Evolutionary conservation across 352 stramenopile species (phyloP).

Genomic region (Stephanocyclus meneghinianus): DNA sequence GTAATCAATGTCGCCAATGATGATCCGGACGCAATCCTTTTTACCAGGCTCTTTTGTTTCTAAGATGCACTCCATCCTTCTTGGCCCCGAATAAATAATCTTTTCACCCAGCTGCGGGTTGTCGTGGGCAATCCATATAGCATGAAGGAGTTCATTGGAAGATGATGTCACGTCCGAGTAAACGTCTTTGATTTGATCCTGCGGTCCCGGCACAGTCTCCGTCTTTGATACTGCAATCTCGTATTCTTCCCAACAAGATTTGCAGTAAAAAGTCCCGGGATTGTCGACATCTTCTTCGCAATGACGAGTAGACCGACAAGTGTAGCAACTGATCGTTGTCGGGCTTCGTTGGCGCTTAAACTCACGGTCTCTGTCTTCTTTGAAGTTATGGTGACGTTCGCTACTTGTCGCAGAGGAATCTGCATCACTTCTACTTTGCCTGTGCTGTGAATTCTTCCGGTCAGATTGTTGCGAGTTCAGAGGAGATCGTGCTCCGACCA

Average conservation of each 20-base stretch:
- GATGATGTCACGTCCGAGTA: slow-evolving; percentile 11
- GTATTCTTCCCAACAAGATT: slow-evolving; percentile 64
- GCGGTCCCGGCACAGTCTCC: slow-evolving; percentile 6
- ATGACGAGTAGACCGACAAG: slow-evolving; percentile 48
- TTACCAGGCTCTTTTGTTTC: slow-evolving; percentile 64
- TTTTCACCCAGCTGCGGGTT: slow-evolving; percentile 57
- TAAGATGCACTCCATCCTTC: slow-evolving; percentile 58
- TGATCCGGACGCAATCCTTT: slow-evolving; percentile 54
- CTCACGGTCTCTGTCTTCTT: not conserved
- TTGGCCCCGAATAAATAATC: slow-evolving; percentile 48
- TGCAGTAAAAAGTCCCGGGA: slow-evolving; percentile 61
- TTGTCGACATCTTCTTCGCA: slow-evolving; percentile 69
- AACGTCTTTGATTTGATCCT: not conserved
- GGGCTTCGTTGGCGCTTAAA: slow-evolving; percentile 3
- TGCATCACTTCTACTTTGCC: slow-evolving; percentile 12
- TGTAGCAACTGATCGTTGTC: slow-evolving; percentile 44
- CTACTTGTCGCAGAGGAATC: slow-evolving; percentile 1
- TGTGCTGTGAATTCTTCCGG: not conserved
- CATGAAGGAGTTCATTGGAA: slow-evolving; percentile 27
- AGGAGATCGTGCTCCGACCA: not conserved
- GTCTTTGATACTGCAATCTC: slow-evolving; percentile 20
- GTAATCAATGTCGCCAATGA: slow-evolving; percentile 66
- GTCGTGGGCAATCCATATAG: slow-evolving; percentile 71
- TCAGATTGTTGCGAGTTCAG: not conserved
- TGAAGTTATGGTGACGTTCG: slow-evolving; percentile 1